Percentiles rank a stretch among this genome's conserved stretches.
Evolutionary conservation across 2,329 filamentous ascomycete species (phyloP).

Genomic region (Nemania abortiva): DNA sequence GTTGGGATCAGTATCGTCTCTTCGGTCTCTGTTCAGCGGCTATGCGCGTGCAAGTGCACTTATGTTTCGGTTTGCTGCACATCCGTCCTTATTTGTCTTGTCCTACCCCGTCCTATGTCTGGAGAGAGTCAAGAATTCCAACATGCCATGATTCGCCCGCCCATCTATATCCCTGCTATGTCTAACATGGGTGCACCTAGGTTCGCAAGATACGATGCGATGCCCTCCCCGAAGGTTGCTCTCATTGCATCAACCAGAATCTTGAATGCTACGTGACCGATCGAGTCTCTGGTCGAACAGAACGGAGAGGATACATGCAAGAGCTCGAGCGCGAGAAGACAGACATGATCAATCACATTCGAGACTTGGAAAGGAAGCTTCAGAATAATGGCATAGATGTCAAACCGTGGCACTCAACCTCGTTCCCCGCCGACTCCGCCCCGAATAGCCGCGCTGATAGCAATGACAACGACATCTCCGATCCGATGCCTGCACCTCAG

Average conservation of each 20-base stretch:
- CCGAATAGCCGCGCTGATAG: constrained; percentile 47
- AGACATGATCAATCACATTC: constrained; percentile 74
- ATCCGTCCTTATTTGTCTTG: constrained; percentile 17
- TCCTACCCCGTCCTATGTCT: constrained; percentile 18
- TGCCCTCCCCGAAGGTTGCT: constrained; percentile 82
- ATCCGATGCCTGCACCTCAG: constrained; percentile 43
- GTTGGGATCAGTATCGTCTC: constrained; percentile 7
- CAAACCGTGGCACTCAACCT: constrained; percentile 60
- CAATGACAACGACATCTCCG: constrained; percentile 41
- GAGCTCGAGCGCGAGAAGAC: constrained; percentile 78
- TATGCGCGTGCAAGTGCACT: constrained; percentile 34
- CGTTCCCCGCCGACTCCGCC: constrained; percentile 48
- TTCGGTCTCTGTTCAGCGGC: constrained; percentile 7
- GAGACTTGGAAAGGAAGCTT: constrained; percentile 75
- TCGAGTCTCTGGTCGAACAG: constrained; percentile 84
- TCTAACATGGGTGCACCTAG: constrained; percentile 52
- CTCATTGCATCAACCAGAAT: constrained; percentile 80
- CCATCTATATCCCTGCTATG: constrained; percentile 10
- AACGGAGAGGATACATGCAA: constrained; percentile 81
- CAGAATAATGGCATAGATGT: constrained; percentile 71
- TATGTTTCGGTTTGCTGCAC: constrained; percentile 27
- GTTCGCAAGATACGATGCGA: constrained; percentile 91
- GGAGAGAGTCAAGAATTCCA: not conserved
- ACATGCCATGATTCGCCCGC: not conserved
- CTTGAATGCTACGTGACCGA: constrained; percentile 88